Evolutionary conservation across 805 yeast genomes (phyloP).

Genomic region (Metschnikowia colocasiae): DNA sequence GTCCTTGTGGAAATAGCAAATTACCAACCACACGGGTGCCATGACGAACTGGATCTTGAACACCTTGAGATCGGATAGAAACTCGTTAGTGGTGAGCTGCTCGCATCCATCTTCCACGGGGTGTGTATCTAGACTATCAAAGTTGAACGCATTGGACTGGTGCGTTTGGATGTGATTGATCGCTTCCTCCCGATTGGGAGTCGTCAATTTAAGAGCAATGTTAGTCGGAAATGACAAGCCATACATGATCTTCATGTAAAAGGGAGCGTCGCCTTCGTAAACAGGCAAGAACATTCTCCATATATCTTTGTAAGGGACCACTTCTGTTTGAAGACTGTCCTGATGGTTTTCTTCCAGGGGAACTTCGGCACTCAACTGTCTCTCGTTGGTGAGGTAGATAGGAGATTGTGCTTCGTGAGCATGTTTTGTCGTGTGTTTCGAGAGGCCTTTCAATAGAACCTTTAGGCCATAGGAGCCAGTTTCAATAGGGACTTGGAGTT

Average conservation of each 20-base stretch:
- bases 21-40: conserved; percentile 6
- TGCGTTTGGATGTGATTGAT: conserved; percentile 9
- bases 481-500: conserved; percentile 14
- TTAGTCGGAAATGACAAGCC: conserved; percentile 12
- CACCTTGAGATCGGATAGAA: conserved; percentile 7
- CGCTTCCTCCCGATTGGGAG: conserved; percentile 18
- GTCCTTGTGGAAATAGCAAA: conserved; percentile 6
- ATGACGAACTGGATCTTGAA: conserved; percentile 11
- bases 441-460: conserved; percentile 30
- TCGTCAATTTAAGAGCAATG: conserved; percentile 13
- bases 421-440: conserved; percentile 21
- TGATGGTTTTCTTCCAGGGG: neutral
- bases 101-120: neutral
- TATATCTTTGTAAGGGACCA: neutral
- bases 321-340: neutral
- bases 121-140: conserved; percentile 4
- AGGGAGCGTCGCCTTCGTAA: conserved; percentile 4
- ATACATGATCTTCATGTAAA: conserved; percentile 2
- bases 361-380: conserved; percentile 8
- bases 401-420: conserved; percentile 3
- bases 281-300: conserved; percentile 10
- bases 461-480: conserved; percentile 34
- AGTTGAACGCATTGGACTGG: conserved; percentile 14
- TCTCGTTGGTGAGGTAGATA: conserved; percentile 8
- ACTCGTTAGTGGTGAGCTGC: conserved; percentile 3